A percentile compares a stretch with the other conserved stretches of the same genome.
Conservation (phyloP, 169 alveolate species). For the Theileria orientalis region DNA sequence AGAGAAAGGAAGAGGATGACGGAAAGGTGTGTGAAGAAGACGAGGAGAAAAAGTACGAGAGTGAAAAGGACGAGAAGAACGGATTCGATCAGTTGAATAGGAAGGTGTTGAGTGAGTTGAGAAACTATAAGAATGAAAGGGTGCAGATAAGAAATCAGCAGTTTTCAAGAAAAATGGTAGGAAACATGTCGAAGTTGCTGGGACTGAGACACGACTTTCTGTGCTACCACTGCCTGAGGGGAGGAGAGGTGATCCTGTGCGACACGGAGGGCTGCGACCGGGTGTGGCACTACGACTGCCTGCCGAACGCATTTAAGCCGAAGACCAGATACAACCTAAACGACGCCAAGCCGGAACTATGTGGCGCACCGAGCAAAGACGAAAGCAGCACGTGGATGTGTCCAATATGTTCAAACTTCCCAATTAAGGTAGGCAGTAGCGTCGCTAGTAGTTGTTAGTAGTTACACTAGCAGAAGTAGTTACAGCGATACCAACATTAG, state of each 20-base stretch:
- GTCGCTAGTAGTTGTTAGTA: too few relatives aligned
- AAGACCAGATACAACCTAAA: too few relatives aligned
- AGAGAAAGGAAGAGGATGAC: background rate
- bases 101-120: background rate
- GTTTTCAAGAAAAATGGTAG: constrained; percentile 30
- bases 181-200: constrained; percentile 20
- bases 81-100: background rate
- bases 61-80: background rate
- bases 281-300: constrained; percentile 73
- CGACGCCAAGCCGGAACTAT: too few relatives aligned
- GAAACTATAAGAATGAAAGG: background rate
- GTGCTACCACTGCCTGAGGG: constrained; percentile 68
- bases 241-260: constrained; percentile 74
- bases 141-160: constrained; percentile 14
- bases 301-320: constrained; percentile 32
- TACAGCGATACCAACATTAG: too few relatives aligned
- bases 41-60: constrained; percentile 9
- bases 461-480: background rate
- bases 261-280: constrained; percentile 59
- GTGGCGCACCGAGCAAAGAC: constrained; percentile 5
- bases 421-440: constrained; percentile 34
- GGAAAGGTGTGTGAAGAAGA: background rate
- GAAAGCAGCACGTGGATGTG: constrained; percentile 52
- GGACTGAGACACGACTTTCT: constrained; percentile 62
- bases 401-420: constrained; percentile 33